Evolutionary conservation across 441 rosid genomes (phyloP).

Genomic region (Corymbia calophylla): DNA sequence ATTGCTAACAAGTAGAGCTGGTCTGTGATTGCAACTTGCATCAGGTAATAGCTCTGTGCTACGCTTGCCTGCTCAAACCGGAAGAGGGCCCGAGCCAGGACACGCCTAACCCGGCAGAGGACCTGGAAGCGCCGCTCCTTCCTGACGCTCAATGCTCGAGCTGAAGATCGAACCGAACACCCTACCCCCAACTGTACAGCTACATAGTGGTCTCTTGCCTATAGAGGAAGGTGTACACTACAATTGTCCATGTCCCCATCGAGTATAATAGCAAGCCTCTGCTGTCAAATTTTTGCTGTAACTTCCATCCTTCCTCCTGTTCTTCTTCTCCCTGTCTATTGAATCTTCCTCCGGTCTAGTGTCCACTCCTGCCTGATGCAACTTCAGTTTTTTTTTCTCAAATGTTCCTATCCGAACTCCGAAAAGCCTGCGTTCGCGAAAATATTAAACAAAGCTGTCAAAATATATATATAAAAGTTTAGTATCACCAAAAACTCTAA

Average conservation of each 20-base stretch:
- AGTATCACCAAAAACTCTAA: not conserved
- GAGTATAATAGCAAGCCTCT: not conserved
- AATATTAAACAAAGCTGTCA: not conserved
- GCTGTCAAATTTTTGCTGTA: not conserved
- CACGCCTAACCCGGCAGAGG: conserved; percentile 10
- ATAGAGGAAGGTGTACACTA: not conserved
- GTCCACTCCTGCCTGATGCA: not conserved
- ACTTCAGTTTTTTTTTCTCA: not conserved
- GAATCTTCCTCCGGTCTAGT: not conserved
- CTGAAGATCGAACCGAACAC: not conserved
- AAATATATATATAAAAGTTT: too few species aligned
- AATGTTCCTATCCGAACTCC: not conserved
- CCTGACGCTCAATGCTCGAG: not conserved
- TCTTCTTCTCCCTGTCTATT: not conserved
- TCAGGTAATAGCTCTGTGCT: conserved; percentile 32
- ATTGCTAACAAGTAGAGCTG: not conserved
- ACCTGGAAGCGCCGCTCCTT: conserved; percentile 29
- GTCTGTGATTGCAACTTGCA: not conserved
- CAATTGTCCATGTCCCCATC: not conserved
- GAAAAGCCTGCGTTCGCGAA: not conserved
- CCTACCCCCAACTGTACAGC: not conserved
- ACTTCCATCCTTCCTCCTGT: not conserved
- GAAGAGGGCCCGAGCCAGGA: not conserved
- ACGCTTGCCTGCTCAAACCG: conserved; percentile 24
- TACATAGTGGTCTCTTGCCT: not conserved